Base-by-base conservation (phyloP, 2,329 filamentous ascomycete genomes). In the Sphaceloma murrayae region DNA sequence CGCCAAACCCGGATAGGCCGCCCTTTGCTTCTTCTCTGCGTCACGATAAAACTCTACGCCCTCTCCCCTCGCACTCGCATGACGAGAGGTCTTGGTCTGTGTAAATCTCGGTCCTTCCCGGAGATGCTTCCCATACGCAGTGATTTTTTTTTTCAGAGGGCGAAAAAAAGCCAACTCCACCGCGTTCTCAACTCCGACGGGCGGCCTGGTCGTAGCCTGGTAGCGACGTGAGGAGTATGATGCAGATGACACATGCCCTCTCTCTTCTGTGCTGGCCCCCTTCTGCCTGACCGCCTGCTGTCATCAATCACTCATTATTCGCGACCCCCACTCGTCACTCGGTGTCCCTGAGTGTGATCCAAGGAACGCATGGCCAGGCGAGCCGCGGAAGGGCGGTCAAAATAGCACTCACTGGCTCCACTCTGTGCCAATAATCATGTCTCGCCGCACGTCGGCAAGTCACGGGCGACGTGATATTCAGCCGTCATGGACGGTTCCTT, bases 31-130 rank as follows among this genome's bases (percentile, higher is more conserved):
- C 36, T 40, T 40, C 24, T 17, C 16, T 40, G 36, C 36, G 36
- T 40, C 36, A 40, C 36, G 36, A 17, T 6, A 9, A 36, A 36
- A 22, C 17, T 40, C 13, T 40, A 10, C 30, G 22, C 8, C 4
- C 36, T 22, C 36, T 7, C 19, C 26, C 36, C 8, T 19, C 24
- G 26, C 26, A 16, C 24, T 19, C 16, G 5, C 30, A 19, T 3
- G 24, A 19, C 27, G 36, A 10, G 16, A 29, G n/a, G 27, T 29
- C 36, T 29, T 40, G 24, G 22, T 7, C n/a, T n/a, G n/a, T n/a
- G n/a, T n/a, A n/a, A n/a, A 40, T 27, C 36, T 40, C 36, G 36
- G 36, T 29, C 36, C 24, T 40, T 40, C 19, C 36, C 36, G 22
- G 24, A 3, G 29, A 40, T 29, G 18, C 18, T 40, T 18, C 27